Evolutionary conservation across 2,329 filamentous ascomycete genomes (phyloP).

Genomic region (Aspergillus latus): DNA sequence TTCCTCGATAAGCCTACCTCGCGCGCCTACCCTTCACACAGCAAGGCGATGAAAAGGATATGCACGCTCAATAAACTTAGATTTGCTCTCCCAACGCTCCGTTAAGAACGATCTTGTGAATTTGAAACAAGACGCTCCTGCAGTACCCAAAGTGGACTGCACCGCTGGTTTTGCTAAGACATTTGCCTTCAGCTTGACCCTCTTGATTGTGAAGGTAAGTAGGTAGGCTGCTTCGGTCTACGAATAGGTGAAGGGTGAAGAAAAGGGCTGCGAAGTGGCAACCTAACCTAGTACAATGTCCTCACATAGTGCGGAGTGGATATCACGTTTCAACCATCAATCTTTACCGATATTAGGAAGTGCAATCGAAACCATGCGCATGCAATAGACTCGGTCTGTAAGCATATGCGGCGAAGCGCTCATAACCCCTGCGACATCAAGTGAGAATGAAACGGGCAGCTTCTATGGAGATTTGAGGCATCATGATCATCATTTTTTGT

Average conservation of each 20-base stretch:
- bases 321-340: too few species aligned
- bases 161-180: slow-evolving; percentile 59
- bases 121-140: slow-evolving; percentile 62
- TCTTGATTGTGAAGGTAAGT: neutral
- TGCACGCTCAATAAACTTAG: slow-evolving; percentile 26
- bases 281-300: neutral
- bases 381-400: slow-evolving; percentile 4
- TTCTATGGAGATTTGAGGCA: slow-evolving; percentile 16
- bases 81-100: slow-evolving; percentile 73
- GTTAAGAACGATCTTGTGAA: slow-evolving; percentile 70
- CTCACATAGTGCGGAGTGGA: neutral
- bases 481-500: slow-evolving; percentile 21
- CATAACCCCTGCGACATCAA: slow-evolving; percentile 9
- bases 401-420: slow-evolving; percentile 1
- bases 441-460: slow-evolving; percentile 9
- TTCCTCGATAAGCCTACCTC: slow-evolving; percentile 29
- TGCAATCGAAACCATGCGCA: neutral
- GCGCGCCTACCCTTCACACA: slow-evolving; percentile 19
- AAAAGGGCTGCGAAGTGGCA: neutral
- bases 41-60: slow-evolving; percentile 19
- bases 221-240: neutral
- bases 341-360: too few species aligned
- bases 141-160: slow-evolving; percentile 68
- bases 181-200: slow-evolving; percentile 5
- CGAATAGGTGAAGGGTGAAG: neutral